Base-by-base conservation (phyloP, 1,139 yeast species). In the Hemisphaericaspora xylanilytica region DNA sequence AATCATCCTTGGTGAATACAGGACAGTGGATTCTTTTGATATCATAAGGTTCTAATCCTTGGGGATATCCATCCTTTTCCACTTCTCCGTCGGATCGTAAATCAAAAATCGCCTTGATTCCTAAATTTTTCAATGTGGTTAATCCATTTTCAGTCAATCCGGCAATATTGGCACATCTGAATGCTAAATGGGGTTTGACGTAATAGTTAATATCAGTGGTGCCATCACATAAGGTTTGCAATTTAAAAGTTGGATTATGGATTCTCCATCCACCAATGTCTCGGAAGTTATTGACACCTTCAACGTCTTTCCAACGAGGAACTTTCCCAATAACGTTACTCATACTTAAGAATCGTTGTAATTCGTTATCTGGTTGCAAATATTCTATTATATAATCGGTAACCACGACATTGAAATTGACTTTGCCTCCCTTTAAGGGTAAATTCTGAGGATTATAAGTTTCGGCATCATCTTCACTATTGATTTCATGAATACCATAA, bases 251-350 rank as follows among this genome's bases (percentile, higher is more conserved):
- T 3, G 75, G 75, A 16, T 44, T 45, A 14, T 49, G 49, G 8
- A 78, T 63, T 42, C 63, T 64, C 78, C 85, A 87, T 3, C 95
- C 96, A 1, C 96, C 96, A 42, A 82, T 58, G 52, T 87, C 96
- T 48, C 96, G 71, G 51, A 86, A 82, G 52, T 88, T 87, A 38
- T 72, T 59, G 10, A 85, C 76, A 0, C 94, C 92, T 27, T 80
- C 87, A 31, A 84, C 71, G 1, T 59, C 44, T 46, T 78, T 78
- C 84, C 86, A 82, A 39, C 87, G 64, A 3, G 77, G 57, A 14
- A 65, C 55, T 16, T 56, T 56, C 1, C 74, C 73, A 9, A 81
- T 64, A 15, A 51, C 55, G 17, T 51, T 43, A 29, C 70, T 63
- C 2, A 60, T 46, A 6, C 61, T 53, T 44, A 67, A 65, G 51